Evolutionary conservation across 2,329 filamentous ascomycete genomes (phyloP).

Genomic region (Aspergillus thermomutatus): DNA sequence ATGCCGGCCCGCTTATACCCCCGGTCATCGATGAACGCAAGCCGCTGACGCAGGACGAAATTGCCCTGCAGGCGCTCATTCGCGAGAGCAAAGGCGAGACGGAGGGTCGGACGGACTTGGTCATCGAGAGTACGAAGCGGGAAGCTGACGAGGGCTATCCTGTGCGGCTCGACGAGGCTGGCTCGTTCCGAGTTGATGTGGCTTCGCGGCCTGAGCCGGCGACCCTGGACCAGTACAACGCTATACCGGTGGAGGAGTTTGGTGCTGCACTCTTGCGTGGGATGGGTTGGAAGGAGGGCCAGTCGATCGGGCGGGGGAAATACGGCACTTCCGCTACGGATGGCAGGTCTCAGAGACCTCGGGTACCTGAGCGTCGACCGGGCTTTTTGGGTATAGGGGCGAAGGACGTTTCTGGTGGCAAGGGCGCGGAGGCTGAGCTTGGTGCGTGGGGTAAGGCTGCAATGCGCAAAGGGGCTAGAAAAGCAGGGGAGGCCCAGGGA

Average conservation of each 20-base stretch:
- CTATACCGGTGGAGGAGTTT: conserved; percentile 90
- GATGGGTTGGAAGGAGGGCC: conserved; percentile 87
- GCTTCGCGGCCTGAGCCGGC: conserved; percentile 69
- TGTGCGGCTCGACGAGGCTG: conserved; percentile 40
- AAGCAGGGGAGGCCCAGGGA: conserved; percentile 48
- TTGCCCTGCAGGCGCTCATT: conserved; percentile 65
- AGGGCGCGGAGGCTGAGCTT: conserved; percentile 62
- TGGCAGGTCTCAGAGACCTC: conserved; percentile 56
- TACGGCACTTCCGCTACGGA: conserved; percentile 39
- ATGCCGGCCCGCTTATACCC: conserved; percentile 13
- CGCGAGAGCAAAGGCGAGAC: conserved; percentile 49
- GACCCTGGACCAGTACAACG: conserved; percentile 78
- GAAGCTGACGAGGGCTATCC: conserved; percentile 18
- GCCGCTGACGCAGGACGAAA: conserved; percentile 56
- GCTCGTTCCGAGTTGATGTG: conserved; percentile 69
- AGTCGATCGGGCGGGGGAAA: conserved; percentile 55
- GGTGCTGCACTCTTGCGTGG: conserved; percentile 84
- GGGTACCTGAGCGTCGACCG: conserved; percentile 66
- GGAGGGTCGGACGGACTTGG: conserved; percentile 44
- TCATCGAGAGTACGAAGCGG: conserved; percentile 47
- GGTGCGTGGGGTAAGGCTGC: conserved; percentile 72
- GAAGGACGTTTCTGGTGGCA: conserved; percentile 64
- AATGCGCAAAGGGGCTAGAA: conserved; percentile 54
- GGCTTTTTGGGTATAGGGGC: conserved; percentile 86
- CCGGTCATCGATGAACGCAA: conserved; percentile 20